Evolutionary conservation across 75 land plant genomes (phyloP).

Genomic region (Pinus taeda): DNA sequence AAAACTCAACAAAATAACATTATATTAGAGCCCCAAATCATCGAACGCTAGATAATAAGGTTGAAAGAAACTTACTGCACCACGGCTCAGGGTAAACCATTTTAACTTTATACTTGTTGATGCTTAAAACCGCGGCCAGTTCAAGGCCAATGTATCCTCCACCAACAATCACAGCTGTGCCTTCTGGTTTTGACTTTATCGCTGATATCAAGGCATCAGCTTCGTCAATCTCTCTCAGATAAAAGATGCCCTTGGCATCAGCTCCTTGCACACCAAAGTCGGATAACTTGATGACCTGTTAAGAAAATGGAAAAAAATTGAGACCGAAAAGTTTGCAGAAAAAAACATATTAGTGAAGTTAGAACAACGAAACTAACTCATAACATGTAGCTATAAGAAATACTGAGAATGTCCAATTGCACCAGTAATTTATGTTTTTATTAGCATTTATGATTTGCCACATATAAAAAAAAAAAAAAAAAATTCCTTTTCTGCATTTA

Average conservation of each 20-base stretch:
- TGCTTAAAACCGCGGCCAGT: conserved; percentile 69
- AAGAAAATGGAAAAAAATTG: background rate
- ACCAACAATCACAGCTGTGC: conserved; percentile 88
- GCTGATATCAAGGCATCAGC: conserved; percentile 84
- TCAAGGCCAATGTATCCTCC: conserved; percentile 99
- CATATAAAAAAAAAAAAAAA: background rate
- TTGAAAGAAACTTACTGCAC: conserved; percentile 78
- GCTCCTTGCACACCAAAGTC: conserved; percentile 96
- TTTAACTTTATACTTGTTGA: conserved; percentile 82
- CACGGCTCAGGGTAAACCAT: conserved; percentile 99
- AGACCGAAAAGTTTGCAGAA: background rate
- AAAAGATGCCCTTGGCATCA: conserved; percentile 88
- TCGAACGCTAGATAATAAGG: background rate
- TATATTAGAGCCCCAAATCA: no score
- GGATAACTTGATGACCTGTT: conserved; percentile 75
- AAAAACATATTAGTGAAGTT: background rate
- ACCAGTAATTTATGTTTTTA: background rate
- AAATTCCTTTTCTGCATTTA: background rate
- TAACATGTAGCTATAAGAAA: background rate
- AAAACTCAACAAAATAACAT: no score
- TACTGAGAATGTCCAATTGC: background rate
- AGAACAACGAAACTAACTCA: background rate
- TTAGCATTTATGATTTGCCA: background rate
- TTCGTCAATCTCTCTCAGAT: conserved; percentile 92
- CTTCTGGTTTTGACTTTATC: conserved; percentile 66